Evolutionary conservation across 441 rosid species (phyloP).

Genomic region (Omphalea diandra): DNA sequence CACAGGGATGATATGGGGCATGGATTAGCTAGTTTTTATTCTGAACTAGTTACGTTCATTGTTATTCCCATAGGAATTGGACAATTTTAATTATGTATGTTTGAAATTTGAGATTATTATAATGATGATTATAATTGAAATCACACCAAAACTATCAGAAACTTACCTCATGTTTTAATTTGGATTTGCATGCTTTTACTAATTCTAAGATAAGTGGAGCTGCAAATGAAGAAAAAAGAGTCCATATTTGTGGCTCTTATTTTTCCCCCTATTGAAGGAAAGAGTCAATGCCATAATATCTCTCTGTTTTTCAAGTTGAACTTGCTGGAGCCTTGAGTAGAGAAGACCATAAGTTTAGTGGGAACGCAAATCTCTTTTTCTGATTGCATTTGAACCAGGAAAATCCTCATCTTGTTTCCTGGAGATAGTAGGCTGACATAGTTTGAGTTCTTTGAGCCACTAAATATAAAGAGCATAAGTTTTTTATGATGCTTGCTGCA

Average conservation of each 20-base stretch:
- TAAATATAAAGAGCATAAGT: slow-evolving; percentile 2
- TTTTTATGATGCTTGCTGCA: slow-evolving; percentile 28
- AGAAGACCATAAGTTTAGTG: slow-evolving; percentile 1
- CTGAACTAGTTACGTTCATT: neutral
- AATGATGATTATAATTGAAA: neutral
- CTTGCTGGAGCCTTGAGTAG: slow-evolving; percentile 1
- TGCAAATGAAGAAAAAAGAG: neutral
- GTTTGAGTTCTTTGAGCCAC: neutral
- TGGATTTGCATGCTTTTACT: neutral
- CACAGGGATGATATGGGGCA: neutral
- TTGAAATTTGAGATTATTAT: neutral
- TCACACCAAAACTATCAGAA: neutral
- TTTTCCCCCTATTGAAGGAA: neutral
- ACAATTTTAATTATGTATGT: neutral
- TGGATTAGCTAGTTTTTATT: neutral
- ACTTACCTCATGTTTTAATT: neutral
- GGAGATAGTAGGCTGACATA: neutral
- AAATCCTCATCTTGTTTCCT: neutral
- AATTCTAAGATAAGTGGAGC: neutral
- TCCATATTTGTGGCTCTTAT: neutral
- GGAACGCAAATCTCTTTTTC: neutral
- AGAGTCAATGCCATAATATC: neutral
- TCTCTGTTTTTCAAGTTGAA: neutral
- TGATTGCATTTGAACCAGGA: neutral
- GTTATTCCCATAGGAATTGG: neutral